Evolutionary conservation across 2,329 filamentous ascomycete genomes (phyloP), one percentile per base, ranked within the genome.

Genomic region (Paraphoma sp.): DNA sequence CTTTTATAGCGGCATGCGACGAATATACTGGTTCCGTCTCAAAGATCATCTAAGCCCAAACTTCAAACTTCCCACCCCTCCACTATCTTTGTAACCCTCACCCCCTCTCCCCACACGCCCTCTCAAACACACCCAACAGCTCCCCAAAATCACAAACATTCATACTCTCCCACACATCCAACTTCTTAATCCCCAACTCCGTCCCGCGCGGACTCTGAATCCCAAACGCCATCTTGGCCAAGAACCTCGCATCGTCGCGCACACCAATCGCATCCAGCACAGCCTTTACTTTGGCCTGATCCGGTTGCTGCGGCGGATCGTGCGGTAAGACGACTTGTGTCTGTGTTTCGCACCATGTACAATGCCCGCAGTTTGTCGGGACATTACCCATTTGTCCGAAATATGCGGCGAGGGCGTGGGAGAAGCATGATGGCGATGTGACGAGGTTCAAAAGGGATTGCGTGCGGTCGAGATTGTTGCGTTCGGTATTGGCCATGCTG

Each of bases 201-300:
- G 73, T 78, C 0, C 86, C 79, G 1, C 85, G 74, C 0, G 86
- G 87, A 61, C 84, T 88, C 44, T 77, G 78, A 65, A 89, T 88
- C 0, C 87, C 87, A 67, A 88, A 89, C 0, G 86, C 86, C 4
- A 89, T 74, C 17, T 83, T 79, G 0, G 87, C 84, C 29, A 89
- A 73, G 60, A 87, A 84, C 11, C 86, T 73, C 2, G 86, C 79
- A 65, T 89, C 86, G 45, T 89, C 83, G 2, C 84, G 77, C 1
- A 82, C 79, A 0, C 72, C 62, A 11, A 82, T 81, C 0, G 70
- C 76, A 0, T 69, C 57, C 1, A 88, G 71, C 0, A 88, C 72
- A 1, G 64, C 69, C 6, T 70, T 54, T 45, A 87, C 82, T 0
- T 75, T 75, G 0, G 55, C 55, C 0, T 62, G 53, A 53, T 86